Conservation (phyloP, 208 protist genomes). For the Leishmania major region DNA sequence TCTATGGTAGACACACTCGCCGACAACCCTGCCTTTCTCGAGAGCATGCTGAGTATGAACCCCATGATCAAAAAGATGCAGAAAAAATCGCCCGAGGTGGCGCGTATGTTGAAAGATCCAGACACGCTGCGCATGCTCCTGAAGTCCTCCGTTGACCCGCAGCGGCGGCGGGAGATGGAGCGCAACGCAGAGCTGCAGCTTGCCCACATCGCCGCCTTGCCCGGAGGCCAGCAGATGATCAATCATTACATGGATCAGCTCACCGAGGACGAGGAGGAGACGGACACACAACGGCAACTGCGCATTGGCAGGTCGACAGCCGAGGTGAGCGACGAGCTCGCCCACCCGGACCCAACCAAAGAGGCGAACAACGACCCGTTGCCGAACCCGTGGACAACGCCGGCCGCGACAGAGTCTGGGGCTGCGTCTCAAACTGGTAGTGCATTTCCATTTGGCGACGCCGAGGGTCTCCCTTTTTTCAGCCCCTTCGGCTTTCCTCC, state of each 20-base stretch:
- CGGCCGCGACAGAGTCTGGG: not conserved
- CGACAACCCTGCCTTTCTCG: constrained; percentile 53
- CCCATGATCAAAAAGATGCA: constrained; percentile 56
- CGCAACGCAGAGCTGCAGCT: constrained; percentile 61
- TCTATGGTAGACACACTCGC: constrained; percentile 70
- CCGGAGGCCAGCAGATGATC: constrained; percentile 67
- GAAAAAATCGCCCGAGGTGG: constrained; percentile 61
- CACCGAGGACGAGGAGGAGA: constrained; percentile 24
- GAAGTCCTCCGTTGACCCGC: constrained; percentile 71
- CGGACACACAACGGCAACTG: constrained; percentile 19
- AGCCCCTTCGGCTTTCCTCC: not conserved
- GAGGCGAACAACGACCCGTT: constrained; percentile 63
- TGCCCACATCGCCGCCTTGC: constrained; percentile 66
- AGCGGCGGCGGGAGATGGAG: constrained; percentile 57
- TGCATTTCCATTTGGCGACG: not conserved
- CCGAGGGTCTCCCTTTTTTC: not conserved
- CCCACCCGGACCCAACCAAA: constrained; percentile 49
- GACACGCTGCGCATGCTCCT: constrained; percentile 78
- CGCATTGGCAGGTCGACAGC: constrained; percentile 17
- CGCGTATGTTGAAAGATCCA: constrained; percentile 52
- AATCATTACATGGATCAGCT: constrained; percentile 56
- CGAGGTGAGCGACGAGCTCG: constrained; percentile 13
- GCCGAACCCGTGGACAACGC: constrained; percentile 54
- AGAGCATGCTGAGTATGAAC: constrained; percentile 51
- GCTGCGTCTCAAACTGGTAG: not conserved